Conservation (phyloP, 2,329 filamentous ascomycete genomes). For the Colletotrichum horii region DNA sequence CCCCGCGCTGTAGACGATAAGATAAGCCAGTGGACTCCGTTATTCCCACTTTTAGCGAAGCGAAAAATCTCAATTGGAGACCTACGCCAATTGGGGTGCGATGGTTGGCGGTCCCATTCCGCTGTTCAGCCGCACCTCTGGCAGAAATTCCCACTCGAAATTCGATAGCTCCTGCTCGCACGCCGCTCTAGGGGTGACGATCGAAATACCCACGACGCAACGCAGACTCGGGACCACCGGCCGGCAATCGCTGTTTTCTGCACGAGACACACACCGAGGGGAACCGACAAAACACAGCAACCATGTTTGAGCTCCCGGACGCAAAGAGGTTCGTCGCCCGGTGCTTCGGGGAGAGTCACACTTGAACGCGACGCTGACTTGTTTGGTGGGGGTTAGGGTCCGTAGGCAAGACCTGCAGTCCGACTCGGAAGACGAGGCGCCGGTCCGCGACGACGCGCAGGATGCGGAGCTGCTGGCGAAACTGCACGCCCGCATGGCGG, state of each 20-base stretch:
- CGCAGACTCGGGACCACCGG: background rate
- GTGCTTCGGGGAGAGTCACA: background rate
- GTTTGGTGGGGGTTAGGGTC: slow-evolving; percentile 38
- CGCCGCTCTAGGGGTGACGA: background rate
- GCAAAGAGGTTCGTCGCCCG: slow-evolving; percentile 52
- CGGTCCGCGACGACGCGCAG: slow-evolving; percentile 33
- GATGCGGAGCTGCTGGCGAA: slow-evolving; percentile 46
- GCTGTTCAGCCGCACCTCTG: background rate
- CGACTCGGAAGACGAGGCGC: slow-evolving; percentile 30
- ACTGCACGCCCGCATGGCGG: slow-evolving; percentile 54
- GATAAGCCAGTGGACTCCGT: background rate
- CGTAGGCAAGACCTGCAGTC: slow-evolving; percentile 58
- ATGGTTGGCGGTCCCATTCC: background rate
- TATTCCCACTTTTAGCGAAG: background rate
- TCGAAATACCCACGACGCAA: background rate
- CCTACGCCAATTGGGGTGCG: background rate
- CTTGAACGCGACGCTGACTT: background rate
- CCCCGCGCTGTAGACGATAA: background rate
- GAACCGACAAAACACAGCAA: background rate
- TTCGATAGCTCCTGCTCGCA: background rate
- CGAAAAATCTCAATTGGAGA: slow-evolving; percentile 7
- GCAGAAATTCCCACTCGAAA: background rate
- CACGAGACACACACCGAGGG: background rate
- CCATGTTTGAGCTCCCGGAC: slow-evolving; percentile 58
- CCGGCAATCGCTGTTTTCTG: background rate